Evolutionary conservation across 345 rosid species (phyloP), one percentile per base, ranked within the genome.

Genomic region (Angophora floribunda): DNA sequence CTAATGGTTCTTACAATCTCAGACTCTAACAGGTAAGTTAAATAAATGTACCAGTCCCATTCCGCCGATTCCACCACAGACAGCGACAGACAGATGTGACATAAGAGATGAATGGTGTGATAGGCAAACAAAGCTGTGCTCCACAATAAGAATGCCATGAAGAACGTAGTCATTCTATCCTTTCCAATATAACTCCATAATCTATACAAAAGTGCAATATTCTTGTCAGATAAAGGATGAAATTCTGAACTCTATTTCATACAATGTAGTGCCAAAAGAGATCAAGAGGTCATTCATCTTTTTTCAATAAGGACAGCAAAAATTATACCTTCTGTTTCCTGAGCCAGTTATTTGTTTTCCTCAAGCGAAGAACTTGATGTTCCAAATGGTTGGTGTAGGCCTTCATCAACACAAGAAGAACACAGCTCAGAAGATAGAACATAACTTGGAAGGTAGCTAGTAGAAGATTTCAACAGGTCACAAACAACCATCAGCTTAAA

Each of bases 381-480:
- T 89, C 91, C 89, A 89, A 87, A 50, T 89, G 57, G 61, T 52
- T 87, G 36, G 87, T 89, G 87, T 89, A 87, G 47, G 91, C 91
- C 91, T 89, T 36, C 13, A 75, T 84, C 44, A 16, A 50, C 32
- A 65, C 17, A 47, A 59, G 47, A 86, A 57, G 85, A 50, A 47
- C 17, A 70, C 28, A 36, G 63, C 41, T 63, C 87, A 70, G 51
- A 7, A 87, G 57, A 61, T 49, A 84, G 16, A 32, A 41, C 51
- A 52, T 26, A 12, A 50, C 51, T 10, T 57, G 24, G n/a, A n/a
- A 78, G 59, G 32, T 11, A 49, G 87, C 79, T 44, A 78, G 15
- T 5, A 15, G 24, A 53, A 32, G 49, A 59, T 86, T 85, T 49
- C 26, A 9, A 52, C 36, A 41, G 50, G 19, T 15, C n/a, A 14